Base-by-base conservation (phyloP, 2,329 filamentous ascomycete species). In the Xylariaceae sp. region DNA sequence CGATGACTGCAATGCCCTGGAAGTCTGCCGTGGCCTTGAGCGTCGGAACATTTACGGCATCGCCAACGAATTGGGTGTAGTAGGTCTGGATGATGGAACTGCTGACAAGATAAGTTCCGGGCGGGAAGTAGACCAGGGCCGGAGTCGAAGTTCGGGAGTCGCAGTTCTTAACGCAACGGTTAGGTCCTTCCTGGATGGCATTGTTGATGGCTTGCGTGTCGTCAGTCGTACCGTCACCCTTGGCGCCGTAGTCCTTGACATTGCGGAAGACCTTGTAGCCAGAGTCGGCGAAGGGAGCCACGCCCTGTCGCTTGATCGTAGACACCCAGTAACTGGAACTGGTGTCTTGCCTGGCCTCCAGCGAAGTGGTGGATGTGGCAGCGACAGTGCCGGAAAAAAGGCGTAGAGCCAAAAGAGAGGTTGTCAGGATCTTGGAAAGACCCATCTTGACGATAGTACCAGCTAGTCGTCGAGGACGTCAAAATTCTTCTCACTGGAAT, bases 1-100 rank as follows among this genome's bases (percentile, higher is more conserved):
- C 89, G 45, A 98, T 83, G 33, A 96, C 74, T 27, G 83, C 89
- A 66, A 95, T 93, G 29, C 90, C 92, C 3, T 67, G 45, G 53
- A 96, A 98, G 49, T 68, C 65, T 27, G 79, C 57, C 2, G 76
- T 59, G 3, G 83, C 82, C 65, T 90, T 87, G 58, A 95, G 68
- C 0, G 80, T 80, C 0, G 90, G 88, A 11, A 80, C 60, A 42
- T 73, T 67, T 49, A 75, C 54, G 31, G 81, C 78, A 64, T 96
- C 88, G 37, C 90, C 90, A 22, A 95, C 70, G 41, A 96, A 76
- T 58, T 95, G 88, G 8, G 89, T 94, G 67, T 94, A 94, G 70
- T 96, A 96, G 60, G 81, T 82, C 57, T 88, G 82, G 32, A 88
- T 63, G 45, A 96, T 76, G 15, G 90, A 85, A 51, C 68, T 72